Percentiles rank a stretch among this genome's conserved stretches.
These are phyloP conservation scores for Pythium coloratum DNA, from an alignment of 352 stramenopile genomes.

Conservation along the genomic window DNA sequence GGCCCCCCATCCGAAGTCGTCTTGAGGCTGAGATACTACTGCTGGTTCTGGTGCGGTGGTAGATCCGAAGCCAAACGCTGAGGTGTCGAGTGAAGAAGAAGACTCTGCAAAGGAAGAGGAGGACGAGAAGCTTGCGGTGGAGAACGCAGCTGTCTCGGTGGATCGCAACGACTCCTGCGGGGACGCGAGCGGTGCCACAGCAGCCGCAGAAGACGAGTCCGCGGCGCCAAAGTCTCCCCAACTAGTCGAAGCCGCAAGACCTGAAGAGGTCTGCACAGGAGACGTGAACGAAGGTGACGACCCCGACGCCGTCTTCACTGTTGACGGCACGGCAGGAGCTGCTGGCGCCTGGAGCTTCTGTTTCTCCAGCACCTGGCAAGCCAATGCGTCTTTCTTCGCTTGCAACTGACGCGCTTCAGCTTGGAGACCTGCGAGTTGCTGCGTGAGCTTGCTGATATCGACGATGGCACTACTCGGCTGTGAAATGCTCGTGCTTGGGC, in stretches of 20 bases:
- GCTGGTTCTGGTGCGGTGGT: neutral
- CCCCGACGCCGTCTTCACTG: slow-evolving; percentile 4
- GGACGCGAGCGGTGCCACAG: slow-evolving; percentile 9
- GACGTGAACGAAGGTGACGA: neutral
- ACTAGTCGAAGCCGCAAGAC: neutral
- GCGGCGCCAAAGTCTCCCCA: slow-evolving; percentile 10
- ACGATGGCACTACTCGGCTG: slow-evolving; percentile 32
- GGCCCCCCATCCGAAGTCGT: slow-evolving; percentile 28
- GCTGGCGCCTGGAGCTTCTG: slow-evolving; percentile 9
- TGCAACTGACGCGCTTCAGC: slow-evolving; percentile 37
- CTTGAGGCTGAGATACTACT: slow-evolving; percentile 2
- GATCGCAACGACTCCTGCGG: slow-evolving; percentile 5
- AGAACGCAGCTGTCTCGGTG: slow-evolving; percentile 4
- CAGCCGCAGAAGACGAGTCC: neutral
- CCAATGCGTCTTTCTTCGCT: slow-evolving; percentile 26
- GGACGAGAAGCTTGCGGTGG: neutral
- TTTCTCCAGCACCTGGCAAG: slow-evolving; percentile 25
- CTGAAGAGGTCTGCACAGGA: neutral
- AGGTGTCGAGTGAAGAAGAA: neutral
- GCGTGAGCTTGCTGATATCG: slow-evolving; percentile 36
- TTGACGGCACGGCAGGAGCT: neutral
- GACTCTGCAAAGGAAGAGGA: neutral
- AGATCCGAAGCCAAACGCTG: slow-evolving; percentile 5
- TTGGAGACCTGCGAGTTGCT: slow-evolving; percentile 52
- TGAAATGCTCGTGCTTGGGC: neutral